Evolutionary conservation across 2,329 filamentous ascomycete genomes (phyloP), one percentile per base, ranked within the genome.

Genomic region (Colletotrichum trifolii): DNA sequence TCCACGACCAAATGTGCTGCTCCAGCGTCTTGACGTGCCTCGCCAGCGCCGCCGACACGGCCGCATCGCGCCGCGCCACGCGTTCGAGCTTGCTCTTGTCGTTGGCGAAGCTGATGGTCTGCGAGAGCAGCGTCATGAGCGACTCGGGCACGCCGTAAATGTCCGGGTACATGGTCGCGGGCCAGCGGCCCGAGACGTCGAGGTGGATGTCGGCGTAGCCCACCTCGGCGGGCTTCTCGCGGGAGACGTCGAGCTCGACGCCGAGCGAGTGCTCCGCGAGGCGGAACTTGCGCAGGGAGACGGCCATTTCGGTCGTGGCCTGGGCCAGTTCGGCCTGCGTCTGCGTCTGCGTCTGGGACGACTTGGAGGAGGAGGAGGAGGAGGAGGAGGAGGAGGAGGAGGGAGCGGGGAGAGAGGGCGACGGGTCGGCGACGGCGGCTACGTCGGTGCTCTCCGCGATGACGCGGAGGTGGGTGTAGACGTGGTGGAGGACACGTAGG

Each of bases 131-230:
- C 0, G 77, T 74, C 61, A 83, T 69, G 25, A 78, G 74, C 0
- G 76, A 72, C 50, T 83, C 80, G 0, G 80, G 80, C 7, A 83
- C 73, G 0, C 80, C 80, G 33, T 80, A 82, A 2, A 83, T 81
- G 25, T 80, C 76, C 0, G 78, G 78, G 33, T 81, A 83, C 0
- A 83, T 70, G 0, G 79, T 81, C 1, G 74, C 72, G 1, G 76
- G 73, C 73, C 77, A 82, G 0, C 71, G 69, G 0, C 79, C 80
- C 10, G 79, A 77, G 0, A 75, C 63, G 53, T 81, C 75, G 8
- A 82, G 74, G 38, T 81, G 80, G 0, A 83, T 75, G 35, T 82
- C 80, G 33, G 78, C 80, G 46, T 81, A 79, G 0, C 79, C 80
- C 48, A 78, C 69, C 4, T 81, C 78, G 11, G 74, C 73, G 62